Conservation (phyloP, 2,329 filamentous ascomycete genomes). For the Penicillium vulpinum region DNA sequence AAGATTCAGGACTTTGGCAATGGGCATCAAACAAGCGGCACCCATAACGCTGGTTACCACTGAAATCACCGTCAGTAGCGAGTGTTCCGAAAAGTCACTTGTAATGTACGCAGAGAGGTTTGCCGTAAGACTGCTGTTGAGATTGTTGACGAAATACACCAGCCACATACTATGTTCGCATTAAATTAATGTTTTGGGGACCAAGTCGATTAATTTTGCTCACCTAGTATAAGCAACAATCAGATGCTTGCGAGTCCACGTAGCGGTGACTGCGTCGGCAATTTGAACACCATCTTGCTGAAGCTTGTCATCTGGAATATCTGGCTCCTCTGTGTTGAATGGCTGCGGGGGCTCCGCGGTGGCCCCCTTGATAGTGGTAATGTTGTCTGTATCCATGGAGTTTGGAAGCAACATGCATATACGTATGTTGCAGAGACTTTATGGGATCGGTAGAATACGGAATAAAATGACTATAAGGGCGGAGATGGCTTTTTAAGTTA, state of each 20-base stretch:
- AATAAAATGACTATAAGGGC: background rate
- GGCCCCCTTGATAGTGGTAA: background rate
- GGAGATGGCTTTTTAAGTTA: background rate
- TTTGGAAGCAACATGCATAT: background rate
- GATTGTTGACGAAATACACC: constrained; percentile 44
- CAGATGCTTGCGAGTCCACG: constrained; percentile 44
- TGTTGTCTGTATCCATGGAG: background rate
- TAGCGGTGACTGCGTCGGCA: constrained; percentile 21
- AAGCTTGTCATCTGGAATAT: background rate
- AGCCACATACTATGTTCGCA: constrained; percentile 43
- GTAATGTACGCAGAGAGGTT: constrained; percentile 53
- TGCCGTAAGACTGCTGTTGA: constrained; percentile 40
- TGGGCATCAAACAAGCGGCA: constrained; percentile 58
- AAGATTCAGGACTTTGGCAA: constrained; percentile 63
- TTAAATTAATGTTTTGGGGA: constrained; percentile 30
- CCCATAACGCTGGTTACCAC: constrained; percentile 58
- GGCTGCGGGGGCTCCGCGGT: background rate
- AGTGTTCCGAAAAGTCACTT: constrained; percentile 55
- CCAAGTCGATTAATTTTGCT: constrained; percentile 35
- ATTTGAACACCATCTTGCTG: constrained; percentile 29
- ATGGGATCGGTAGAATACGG: background rate
- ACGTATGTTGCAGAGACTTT: background rate
- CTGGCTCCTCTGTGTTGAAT: background rate
- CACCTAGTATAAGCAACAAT: constrained; percentile 52
- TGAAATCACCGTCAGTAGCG: constrained; percentile 55